These are phyloP conservation scores for Lycium ferocissimum DNA, from an alignment of 257 asterid species.

Conservation along the genomic window DNA sequence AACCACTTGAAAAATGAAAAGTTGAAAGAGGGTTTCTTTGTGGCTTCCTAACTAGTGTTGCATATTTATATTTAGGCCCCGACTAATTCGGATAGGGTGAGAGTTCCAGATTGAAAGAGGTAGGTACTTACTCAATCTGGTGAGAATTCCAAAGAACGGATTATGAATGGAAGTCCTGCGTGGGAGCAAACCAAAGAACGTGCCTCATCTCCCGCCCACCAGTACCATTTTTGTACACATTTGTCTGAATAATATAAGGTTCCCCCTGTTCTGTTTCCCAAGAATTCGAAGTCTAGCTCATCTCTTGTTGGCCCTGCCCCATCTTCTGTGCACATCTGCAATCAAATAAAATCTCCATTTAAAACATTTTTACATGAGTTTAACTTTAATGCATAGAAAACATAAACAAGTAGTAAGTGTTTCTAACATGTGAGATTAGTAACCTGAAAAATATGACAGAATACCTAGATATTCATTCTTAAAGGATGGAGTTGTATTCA, in stretches of 20 bases:
- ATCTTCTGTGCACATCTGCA: constrained; percentile 83
- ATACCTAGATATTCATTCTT: too few species aligned
- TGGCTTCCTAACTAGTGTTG: too few species aligned
- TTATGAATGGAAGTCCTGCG: constrained; percentile 76
- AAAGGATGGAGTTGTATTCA: too few species aligned
- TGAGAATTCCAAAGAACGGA: constrained; percentile 85
- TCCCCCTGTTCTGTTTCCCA: constrained; percentile 92
- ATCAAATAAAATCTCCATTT: not conserved
- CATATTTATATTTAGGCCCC: too few species aligned
- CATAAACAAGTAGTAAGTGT: not conserved
- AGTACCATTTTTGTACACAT: constrained; percentile 86
- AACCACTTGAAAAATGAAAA: too few species aligned
- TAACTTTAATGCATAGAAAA: not conserved
- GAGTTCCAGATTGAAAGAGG: not conserved
- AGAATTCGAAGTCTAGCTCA: constrained; percentile 88
- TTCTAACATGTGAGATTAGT: too few species aligned
- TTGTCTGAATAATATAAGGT: constrained; percentile 82
- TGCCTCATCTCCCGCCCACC: constrained; percentile 94
- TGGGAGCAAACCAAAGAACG: constrained; percentile 87
- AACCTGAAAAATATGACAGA: too few species aligned
- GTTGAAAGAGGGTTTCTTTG: too few species aligned
- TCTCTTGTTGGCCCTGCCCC: constrained; percentile 84
- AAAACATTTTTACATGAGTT: not conserved
- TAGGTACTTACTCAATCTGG: constrained; percentile 66
- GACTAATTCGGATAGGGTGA: too few species aligned